A percentile compares a stretch with the other conserved stretches of the same genome.
phyloP scores from a whole-genome alignment of 2,329 filamentous ascomycete genomes.

The Daldinia sp. region DNA sequence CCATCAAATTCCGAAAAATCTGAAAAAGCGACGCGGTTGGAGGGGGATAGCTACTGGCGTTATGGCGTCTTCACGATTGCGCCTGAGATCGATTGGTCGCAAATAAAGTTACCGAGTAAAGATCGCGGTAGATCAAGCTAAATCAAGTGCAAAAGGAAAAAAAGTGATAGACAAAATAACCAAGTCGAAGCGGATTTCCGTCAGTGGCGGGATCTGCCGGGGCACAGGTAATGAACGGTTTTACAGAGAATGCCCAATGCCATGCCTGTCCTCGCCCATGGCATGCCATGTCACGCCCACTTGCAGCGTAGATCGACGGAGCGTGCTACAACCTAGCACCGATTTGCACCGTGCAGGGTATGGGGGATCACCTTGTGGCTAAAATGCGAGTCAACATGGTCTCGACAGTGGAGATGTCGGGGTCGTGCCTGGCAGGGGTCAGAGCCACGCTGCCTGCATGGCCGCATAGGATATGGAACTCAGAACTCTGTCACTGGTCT shows the following conservation, averaged over 20 bases:
- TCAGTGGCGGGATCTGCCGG: conserved; percentile 43
- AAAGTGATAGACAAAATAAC: conserved; percentile 23
- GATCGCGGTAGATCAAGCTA: conserved; percentile 6
- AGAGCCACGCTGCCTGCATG: conserved; percentile 37
- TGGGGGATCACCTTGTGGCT: conserved; percentile 41
- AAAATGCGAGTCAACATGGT: conserved; percentile 44
- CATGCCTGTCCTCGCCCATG: conserved; percentile 34
- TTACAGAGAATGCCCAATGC: conserved; percentile 35
- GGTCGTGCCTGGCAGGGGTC: conserved; percentile 32
- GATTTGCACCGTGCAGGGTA: conserved; percentile 37
- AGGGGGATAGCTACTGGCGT: conserved; percentile 14
- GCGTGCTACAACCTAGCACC: conserved; percentile 34
- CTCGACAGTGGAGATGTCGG: conserved; percentile 31
- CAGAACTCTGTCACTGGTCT: conserved; percentile 20
- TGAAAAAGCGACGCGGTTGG: conserved; percentile 19
- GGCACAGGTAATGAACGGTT: conserved; percentile 38
- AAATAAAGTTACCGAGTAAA: conserved; percentile 20
- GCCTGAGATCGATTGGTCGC: conserved; percentile 23
- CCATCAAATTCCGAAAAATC: conserved; percentile 40
- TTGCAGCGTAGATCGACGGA: conserved; percentile 41
- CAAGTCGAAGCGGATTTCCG: conserved; percentile 38
- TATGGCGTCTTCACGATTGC: conserved; percentile 26
- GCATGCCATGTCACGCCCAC: conserved; percentile 31
- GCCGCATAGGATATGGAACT: conserved; percentile 25
- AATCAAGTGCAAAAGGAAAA: conserved; percentile 29